Evolutionary conservation across 495 filamentous ascomycete genomes (phyloP).

Genomic region (Penicillium malachiteum): DNA sequence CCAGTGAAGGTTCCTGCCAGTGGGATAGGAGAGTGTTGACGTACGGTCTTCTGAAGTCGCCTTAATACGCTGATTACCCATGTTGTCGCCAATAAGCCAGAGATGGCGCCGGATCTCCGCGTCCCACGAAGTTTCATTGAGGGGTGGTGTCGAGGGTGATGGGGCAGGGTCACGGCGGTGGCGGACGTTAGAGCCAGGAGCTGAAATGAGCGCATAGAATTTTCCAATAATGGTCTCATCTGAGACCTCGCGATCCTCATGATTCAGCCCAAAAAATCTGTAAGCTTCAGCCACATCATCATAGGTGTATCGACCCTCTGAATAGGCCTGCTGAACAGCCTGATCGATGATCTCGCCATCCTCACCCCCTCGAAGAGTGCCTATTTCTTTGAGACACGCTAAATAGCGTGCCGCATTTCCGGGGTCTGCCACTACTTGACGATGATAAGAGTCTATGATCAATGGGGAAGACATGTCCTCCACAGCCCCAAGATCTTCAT

Average conservation of each 20-base stretch:
- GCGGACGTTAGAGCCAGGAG: no score
- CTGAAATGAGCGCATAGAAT: constrained; percentile 47
- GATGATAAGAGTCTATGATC: constrained; percentile 41
- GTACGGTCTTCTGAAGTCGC: constrained; percentile 55
- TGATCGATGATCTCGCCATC: constrained; percentile 36
- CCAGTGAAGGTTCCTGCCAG: not conserved
- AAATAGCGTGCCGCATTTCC: constrained; percentile 31
- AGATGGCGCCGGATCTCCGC: constrained; percentile 52
- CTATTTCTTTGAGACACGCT: constrained; percentile 37
- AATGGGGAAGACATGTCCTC: constrained; percentile 41
- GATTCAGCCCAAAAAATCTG: constrained; percentile 48
- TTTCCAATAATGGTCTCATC: constrained; percentile 59
- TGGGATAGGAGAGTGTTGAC: constrained; percentile 1
- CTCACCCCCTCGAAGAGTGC: constrained; percentile 30
- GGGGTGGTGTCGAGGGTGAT: constrained; percentile 16
- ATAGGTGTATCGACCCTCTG: constrained; percentile 47
- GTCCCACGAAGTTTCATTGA: no score
- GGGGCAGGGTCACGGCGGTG: no score
- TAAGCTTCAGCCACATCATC: constrained; percentile 57
- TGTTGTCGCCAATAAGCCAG: constrained; percentile 54
- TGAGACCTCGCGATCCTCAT: constrained; percentile 35
- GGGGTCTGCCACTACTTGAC: constrained; percentile 38
- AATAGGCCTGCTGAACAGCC: constrained; percentile 39
- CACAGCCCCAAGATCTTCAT: constrained; percentile 45
- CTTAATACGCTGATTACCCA: constrained; percentile 53